Percentiles rank a stretch among this genome's conserved stretches.
These are phyloP conservation scores for Geum urbanum DNA, from an alignment of 306 rosid species.

Conservation along the genomic window DNA sequence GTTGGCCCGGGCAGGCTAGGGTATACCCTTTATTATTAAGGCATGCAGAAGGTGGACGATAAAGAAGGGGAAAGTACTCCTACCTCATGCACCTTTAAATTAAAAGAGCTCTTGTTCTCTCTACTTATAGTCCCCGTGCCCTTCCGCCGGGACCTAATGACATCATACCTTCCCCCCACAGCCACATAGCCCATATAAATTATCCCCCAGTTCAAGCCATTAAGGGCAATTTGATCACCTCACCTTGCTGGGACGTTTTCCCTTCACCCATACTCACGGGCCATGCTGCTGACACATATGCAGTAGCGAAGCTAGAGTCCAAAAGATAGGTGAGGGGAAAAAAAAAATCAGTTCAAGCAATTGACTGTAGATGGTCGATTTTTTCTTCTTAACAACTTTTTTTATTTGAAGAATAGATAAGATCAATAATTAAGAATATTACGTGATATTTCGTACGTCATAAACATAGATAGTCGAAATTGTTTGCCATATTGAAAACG, in stretches of 20 bases:
- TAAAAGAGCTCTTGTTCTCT: constrained; percentile 7
- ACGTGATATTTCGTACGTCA: no score
- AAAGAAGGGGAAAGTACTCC: constrained; percentile 6
- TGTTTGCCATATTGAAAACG: no score
- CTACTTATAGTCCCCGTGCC: constrained; percentile 6
- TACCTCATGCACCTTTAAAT: constrained; percentile 16
- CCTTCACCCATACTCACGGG: background rate
- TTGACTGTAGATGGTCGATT: no score
- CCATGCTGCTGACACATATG: constrained; percentile 4
- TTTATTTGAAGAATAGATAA: no score
- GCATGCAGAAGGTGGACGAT: constrained; percentile 12
- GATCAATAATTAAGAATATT: no score
- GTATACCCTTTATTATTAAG: background rate
- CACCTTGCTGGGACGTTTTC: constrained; percentile 6
- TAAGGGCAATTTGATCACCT: constrained; percentile 1
- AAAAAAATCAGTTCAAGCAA: no score
- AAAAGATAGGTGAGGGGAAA: no score
- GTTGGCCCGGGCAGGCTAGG: background rate
- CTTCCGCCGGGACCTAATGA: constrained; percentile 17
- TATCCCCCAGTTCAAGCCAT: background rate
- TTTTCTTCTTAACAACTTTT: no score
- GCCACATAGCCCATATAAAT: background rate
- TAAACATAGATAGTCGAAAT: no score
- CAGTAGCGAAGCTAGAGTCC: no score
- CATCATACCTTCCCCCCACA: constrained; percentile 19